Conservation (phyloP, 2,329 filamentous ascomycete species). For the Colletotrichum orbiculare region DNA sequence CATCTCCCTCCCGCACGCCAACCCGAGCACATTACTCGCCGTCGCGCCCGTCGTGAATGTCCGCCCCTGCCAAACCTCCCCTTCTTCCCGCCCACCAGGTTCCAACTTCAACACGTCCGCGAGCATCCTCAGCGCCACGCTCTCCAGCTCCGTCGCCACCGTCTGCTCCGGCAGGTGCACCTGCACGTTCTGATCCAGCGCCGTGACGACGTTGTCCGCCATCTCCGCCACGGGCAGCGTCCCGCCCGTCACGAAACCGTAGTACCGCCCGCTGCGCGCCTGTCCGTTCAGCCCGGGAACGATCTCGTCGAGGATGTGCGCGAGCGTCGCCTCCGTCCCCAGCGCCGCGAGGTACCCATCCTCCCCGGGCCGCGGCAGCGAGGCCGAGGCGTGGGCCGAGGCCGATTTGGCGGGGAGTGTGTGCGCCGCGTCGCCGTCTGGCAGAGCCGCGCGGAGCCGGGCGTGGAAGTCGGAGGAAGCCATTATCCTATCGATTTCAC, state of each 20-base stretch:
- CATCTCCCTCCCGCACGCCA: constrained; percentile 72
- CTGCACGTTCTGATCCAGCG: constrained; percentile 84
- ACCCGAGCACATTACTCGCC: constrained; percentile 84
- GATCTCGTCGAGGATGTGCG: constrained; percentile 59
- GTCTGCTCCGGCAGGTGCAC: constrained; percentile 84
- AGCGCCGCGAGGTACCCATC: constrained; percentile 46
- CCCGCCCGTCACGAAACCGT: constrained; percentile 90
- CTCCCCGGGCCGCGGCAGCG: constrained; percentile 49
- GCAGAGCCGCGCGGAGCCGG: constrained; percentile 28
- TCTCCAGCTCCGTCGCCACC: constrained; percentile 81
- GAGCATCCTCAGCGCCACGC: constrained; percentile 76
- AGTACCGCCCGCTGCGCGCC: constrained; percentile 76
- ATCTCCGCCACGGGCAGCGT: constrained; percentile 81
- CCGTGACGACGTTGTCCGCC: constrained; percentile 86
- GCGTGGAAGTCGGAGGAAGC: constrained; percentile 25
- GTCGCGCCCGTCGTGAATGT: constrained; percentile 74
- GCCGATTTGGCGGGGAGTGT: constrained; percentile 52
- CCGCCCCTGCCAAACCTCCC: constrained; percentile 69
- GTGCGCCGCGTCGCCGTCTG: constrained; percentile 35
- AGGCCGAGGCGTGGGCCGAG: constrained; percentile 51
- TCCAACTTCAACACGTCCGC: constrained; percentile 69
- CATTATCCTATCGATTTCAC: not conserved
- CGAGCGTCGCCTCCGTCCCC: constrained; percentile 47
- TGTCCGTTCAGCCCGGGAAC: constrained; percentile 73
- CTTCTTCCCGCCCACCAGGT: constrained; percentile 45